Evolutionary conservation across 2,329 filamentous ascomycete species (phyloP), one percentile per base, ranked within the genome.

Genomic region (Rhexocercosporidium sp.): DNA sequence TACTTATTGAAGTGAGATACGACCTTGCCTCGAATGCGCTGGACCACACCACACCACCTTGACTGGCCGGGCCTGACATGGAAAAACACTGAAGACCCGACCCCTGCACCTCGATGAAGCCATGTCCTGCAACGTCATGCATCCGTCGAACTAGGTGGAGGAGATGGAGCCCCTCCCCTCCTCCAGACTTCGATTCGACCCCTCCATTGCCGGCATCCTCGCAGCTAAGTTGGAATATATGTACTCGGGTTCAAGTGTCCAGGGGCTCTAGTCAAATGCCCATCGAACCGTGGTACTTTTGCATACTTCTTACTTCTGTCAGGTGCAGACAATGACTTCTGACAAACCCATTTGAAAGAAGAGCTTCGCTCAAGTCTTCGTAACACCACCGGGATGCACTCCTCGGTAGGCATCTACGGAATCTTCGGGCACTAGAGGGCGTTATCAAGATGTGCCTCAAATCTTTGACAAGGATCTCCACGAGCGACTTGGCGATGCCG

Each of bases 111-210:
- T 20, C 46, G 25, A 44, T 8, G 7, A 59, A 29, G 37, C 34
- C 56, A 44, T 27, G 20, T 59, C 57, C 57, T 62, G 59, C 59
- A 62, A 62, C 67, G 67, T 69, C 67, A 69, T 69, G 67, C 64
- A 56, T 44, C 39, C 29, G 20, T 47, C 57, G 49, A 41, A 41
- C 22, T 11, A 25, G n/a, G n/a, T n/a, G n/a, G n/a, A n/a, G 37
- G 39, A 53, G 49, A n/a, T 29, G 59, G 20, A n/a, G 14, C 44
- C 44, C 29, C n/a, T 31, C 39, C 12, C 34, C 34, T 12, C 6
- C 6, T 16, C 34, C 8, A 60, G n/a, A 34, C 59, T n/a, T n/a
- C 9, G 31, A 39, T 8, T 20, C n/a, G 14, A 25, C 31, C 54
- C 54, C 54, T 57, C 54, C 54, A 57, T 41, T 57, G 34, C 54